These are phyloP conservation scores for Jacaranda mimosifolia DNA, from an alignment of 257 asterid species.

Conservation along the genomic window DNA sequence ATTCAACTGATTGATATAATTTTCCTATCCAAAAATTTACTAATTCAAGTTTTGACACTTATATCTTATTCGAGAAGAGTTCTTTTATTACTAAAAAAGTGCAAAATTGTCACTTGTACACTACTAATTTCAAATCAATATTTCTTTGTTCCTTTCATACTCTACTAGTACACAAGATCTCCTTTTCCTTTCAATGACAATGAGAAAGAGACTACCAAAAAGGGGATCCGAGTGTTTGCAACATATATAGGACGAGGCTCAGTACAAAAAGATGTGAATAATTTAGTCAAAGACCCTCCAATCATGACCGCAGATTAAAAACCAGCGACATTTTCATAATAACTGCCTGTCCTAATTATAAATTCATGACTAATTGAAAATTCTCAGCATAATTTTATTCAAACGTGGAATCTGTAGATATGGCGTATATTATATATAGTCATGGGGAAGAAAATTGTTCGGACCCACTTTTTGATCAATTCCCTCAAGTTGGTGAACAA, in stretches of 20 bases:
- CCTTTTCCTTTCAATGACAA: not conserved
- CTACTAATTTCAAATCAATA: not conserved
- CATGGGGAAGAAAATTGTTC: not conserved
- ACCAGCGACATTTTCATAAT: not conserved
- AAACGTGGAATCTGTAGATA: slow-evolving; percentile 16
- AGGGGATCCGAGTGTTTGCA: no score
- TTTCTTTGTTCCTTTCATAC: not conserved
- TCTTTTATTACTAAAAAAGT: no score
- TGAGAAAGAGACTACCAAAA: not conserved
- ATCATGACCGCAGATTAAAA: not conserved
- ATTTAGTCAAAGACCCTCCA: slow-evolving; percentile 13
- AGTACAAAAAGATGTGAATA: not conserved
- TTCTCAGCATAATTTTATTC: slow-evolving; percentile 21
- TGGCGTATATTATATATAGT: not conserved
- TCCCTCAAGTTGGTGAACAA: slow-evolving; percentile 37
- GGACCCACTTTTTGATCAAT: slow-evolving; percentile 35
- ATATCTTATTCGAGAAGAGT: no score
- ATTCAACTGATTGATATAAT: no score
- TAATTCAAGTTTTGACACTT: no score
- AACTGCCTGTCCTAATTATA: not conserved
- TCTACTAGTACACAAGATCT: not conserved
- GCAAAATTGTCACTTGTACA: no score
- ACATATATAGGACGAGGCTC: not conserved
- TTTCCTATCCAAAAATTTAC: no score
- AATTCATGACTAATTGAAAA: not conserved